Evolutionary conservation across 2,329 filamentous ascomycete species (phyloP), one percentile per base, ranked within the genome.

Genomic region (Pezicula rhizophila): DNA sequence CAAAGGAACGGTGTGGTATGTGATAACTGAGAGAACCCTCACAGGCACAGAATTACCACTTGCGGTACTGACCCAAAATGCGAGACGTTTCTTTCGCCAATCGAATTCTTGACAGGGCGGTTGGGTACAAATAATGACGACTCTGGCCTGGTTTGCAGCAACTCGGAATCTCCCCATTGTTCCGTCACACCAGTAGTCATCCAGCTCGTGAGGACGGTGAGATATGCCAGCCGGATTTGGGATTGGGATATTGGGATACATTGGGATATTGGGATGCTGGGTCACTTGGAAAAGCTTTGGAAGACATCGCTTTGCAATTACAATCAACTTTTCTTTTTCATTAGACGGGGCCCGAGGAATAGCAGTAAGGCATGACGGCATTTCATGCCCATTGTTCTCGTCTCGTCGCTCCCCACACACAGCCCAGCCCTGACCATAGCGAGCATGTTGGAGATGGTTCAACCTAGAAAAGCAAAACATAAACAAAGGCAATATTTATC

Each of bases 281-380:
- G 14, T 5, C 8, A 20, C n/a, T 15, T 15, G 35, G 35, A 14
- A 8, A 38, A 38, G 35, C 8, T 10, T 8, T 38, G 35, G 35
- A 20, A 38, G 28, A 31, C 28, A 23, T 23, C 6, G 23, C 6
- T 23, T 23, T 23, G 23, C 23, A 23, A 23, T 23, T 23, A 23
- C 23, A 23, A 23, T 23, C 23, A 23, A 23, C 4, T 23, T 23
- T 23, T 23, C 23, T 5, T 11, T 31, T 12, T 31, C 28, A 4
- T 11, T 10, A 10, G 33, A 34, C 26, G 33, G 43, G 35, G 20
- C 26, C 23, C 15, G 39, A 44, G 18, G 26, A 2, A 42, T 35
- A 42, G 45, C 46, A 46, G 53, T 44, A 47, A 50, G 45, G 42
- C 46, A 51, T 52, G 47, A 52, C 41, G 50, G 47, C 46, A 53